Evolutionary conservation across 2,329 filamentous ascomycete species (phyloP).

Genomic region (Fusarium graminum): DNA sequence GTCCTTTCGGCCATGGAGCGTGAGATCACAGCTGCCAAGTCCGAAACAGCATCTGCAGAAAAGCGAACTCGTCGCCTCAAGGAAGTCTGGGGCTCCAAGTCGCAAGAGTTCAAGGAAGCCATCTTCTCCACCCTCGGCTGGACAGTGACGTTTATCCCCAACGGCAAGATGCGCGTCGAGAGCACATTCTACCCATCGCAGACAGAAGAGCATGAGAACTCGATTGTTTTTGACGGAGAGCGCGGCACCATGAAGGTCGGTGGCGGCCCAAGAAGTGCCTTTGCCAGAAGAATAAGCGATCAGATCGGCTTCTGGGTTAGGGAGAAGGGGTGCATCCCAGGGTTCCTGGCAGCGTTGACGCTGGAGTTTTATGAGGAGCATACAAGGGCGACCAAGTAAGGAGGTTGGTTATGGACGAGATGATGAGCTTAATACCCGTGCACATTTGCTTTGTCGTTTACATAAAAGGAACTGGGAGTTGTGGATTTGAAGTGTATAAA

Average conservation of each 20-base stretch:
- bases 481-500: not conserved
- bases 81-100: constrained; percentile 92
- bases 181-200: constrained; percentile 81
- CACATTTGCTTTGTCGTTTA: constrained; percentile 28
- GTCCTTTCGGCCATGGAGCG: constrained; percentile 81
- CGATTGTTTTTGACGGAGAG: constrained; percentile 90
- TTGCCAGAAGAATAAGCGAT: constrained; percentile 85
- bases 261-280: constrained; percentile 87
- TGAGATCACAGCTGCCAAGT: constrained; percentile 78
- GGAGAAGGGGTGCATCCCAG: constrained; percentile 92
- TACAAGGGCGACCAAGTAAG: constrained; percentile 42
- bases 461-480: constrained; percentile 3
- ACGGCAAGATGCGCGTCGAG: constrained; percentile 93
- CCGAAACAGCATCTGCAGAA: constrained; percentile 78
- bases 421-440: constrained; percentile 47
- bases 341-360: constrained; percentile 90
- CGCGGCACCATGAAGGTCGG: constrained; percentile 98
- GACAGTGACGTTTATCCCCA: constrained; percentile 96
- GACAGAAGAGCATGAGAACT: constrained; percentile 78
- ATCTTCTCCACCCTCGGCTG: constrained; percentile 93
- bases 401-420: constrained; percentile 26
- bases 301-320: constrained; percentile 97
- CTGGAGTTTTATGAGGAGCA: constrained; percentile 91
- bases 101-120: constrained; percentile 93
- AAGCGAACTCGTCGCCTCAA: constrained; percentile 89